Evolutionary conservation across 768 basidiomycete species (phyloP).

Genomic region (Tulasnella sp.): DNA sequence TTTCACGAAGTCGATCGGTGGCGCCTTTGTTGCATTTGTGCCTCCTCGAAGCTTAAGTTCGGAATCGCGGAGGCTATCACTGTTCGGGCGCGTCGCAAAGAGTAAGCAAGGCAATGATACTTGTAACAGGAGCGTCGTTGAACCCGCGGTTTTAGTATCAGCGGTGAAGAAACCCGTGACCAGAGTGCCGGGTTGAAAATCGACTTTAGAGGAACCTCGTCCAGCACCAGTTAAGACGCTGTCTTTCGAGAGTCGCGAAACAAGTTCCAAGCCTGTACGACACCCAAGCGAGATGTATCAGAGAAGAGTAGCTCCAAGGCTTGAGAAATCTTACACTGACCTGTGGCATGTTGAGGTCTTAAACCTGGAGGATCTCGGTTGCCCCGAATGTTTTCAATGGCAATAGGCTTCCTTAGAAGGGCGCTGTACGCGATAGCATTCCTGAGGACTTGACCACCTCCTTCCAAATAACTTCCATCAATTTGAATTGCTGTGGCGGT

Average conservation of each 20-base stretch:
- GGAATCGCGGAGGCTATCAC: background rate
- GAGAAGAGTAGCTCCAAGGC: background rate
- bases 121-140: slow-evolving; percentile 64
- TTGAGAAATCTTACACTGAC: slow-evolving; percentile 30
- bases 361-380: slow-evolving; percentile 56
- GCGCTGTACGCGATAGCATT: slow-evolving; percentile 61
- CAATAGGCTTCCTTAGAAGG: slow-evolving; percentile 51
- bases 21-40: slow-evolving; percentile 62
- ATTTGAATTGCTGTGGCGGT: background rate
- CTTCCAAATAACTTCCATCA: slow-evolving; percentile 11
- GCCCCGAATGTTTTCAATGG: slow-evolving; percentile 53
- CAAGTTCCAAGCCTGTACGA: slow-evolving; percentile 53
- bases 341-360: slow-evolving; percentile 65
- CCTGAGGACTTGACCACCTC: slow-evolving; percentile 64
- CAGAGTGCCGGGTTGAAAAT: slow-evolving; percentile 48
- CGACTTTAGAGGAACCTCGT: slow-evolving; percentile 46
- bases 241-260: slow-evolving; percentile 49
- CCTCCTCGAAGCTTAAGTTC: slow-evolving; percentile 54
- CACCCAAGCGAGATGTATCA: background rate
- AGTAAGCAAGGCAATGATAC: slow-evolving; percentile 60
- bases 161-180: slow-evolving; percentile 39
- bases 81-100: slow-evolving; percentile 36
- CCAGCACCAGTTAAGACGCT: slow-evolving; percentile 46
- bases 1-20: slow-evolving; percentile 66
- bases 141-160: slow-evolving; percentile 56